Conservation (phyloP, 1,139 yeast genomes). For the Sugiyamaella xylanicola region DNA sequence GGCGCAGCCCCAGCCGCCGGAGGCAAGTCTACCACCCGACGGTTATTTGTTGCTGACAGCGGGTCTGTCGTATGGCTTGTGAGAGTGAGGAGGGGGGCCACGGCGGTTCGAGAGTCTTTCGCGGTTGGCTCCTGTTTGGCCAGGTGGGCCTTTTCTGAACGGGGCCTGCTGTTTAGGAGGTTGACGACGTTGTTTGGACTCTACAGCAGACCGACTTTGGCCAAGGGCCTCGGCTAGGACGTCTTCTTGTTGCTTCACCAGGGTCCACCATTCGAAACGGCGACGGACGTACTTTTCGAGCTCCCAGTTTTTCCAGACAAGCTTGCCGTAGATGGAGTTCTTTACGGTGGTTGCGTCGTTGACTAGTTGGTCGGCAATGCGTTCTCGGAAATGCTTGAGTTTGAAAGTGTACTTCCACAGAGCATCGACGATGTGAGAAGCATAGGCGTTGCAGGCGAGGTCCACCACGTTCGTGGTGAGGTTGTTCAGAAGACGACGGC, state of each 20-base stretch:
- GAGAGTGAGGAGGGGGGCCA: constrained; percentile 1
- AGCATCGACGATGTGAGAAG: constrained; percentile 86
- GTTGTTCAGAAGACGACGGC: constrained; percentile 68
- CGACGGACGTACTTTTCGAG: constrained; percentile 76
- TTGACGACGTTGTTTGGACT: constrained; percentile 18
- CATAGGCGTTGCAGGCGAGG: constrained; percentile 83
- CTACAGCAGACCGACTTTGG: constrained; percentile 17
- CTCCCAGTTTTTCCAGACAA: constrained; percentile 95
- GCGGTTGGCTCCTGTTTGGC: background rate
- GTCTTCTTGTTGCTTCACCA: constrained; percentile 70
- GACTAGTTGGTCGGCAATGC: constrained; percentile 70
- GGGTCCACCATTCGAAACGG: constrained; percentile 78
- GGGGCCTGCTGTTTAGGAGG: constrained; percentile 2
- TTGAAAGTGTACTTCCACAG: constrained; percentile 78
- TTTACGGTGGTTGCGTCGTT: constrained; percentile 70
- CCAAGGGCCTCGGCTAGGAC: constrained; percentile 32
- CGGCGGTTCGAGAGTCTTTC: background rate
- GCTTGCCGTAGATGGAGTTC: constrained; percentile 81
- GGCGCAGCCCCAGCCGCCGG: constrained; percentile 2
- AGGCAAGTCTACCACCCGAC: background rate
- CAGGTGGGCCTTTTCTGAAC: background rate
- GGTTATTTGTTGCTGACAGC: background rate
- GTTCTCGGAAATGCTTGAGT: constrained; percentile 82
- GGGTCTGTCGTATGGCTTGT: constrained; percentile 18
- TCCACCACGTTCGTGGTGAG: constrained; percentile 53